Percentiles rank a stretch among this genome's conserved stretches.
These are phyloP conservation scores for Exophiala sp. DNA, from an alignment of 2,329 filamentous ascomycete species.

Conservation along the genomic window DNA sequence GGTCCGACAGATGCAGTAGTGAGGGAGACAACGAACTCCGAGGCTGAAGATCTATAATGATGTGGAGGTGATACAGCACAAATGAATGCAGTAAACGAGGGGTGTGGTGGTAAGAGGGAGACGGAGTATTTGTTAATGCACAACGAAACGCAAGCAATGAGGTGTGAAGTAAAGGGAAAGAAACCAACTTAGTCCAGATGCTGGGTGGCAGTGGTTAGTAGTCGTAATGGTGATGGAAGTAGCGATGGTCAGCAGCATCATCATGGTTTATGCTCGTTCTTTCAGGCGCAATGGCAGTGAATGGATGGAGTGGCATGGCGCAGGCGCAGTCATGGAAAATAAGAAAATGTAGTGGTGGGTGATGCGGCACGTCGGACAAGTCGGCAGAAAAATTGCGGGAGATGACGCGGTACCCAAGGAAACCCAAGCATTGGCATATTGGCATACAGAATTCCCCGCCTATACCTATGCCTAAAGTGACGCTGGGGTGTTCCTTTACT, in stretches of 20 bases:
- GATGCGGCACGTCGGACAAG: not conserved
- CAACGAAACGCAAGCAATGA: not conserved
- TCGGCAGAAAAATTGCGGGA: not conserved
- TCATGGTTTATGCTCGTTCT: not conserved
- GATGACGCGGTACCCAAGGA: too few relatives aligned
- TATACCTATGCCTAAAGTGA: too few relatives aligned
- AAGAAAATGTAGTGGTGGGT: not conserved
- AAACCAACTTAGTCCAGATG: not conserved
- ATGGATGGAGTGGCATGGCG: not conserved
- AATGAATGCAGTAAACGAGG: not conserved
- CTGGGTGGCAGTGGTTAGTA: not conserved
- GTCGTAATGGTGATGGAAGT: not conserved
- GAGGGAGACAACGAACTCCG: not conserved
- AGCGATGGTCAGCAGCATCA: not conserved
- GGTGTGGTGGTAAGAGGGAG: not conserved
- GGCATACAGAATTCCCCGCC: too few relatives aligned
- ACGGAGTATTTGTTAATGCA: not conserved
- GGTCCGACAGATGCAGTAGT: not conserved
- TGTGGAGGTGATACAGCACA: not conserved
- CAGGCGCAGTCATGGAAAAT: slow-evolving; percentile 3
- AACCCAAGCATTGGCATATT: too few relatives aligned
- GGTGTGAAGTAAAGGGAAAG: not conserved
- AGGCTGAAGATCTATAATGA: not conserved
- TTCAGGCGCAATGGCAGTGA: too few relatives aligned
- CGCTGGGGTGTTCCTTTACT: too few relatives aligned